Evolutionary conservation across 768 basidiomycete genomes (phyloP).

Genomic region (Suillus lakei): DNA sequence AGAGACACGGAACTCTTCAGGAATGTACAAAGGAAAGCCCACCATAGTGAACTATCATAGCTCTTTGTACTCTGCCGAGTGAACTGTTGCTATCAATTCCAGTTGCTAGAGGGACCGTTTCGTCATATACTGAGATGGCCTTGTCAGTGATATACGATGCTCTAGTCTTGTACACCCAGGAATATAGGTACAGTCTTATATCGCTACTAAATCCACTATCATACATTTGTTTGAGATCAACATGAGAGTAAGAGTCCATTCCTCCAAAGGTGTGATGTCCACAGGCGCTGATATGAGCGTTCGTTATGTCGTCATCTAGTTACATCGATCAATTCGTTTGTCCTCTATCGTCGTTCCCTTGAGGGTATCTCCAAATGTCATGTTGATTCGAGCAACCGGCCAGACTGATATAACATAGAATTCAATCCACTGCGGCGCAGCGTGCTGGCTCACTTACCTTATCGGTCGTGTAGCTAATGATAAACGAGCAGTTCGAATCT

Average conservation of each 20-base stretch:
- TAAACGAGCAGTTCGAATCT: not conserved
- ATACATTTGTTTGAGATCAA: slow-evolving; percentile 2
- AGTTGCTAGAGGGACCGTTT: not conserved
- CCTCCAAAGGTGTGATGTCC: not conserved
- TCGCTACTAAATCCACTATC: not conserved
- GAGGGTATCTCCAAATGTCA: not conserved
- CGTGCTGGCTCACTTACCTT: not conserved
- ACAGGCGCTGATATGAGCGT: not conserved
- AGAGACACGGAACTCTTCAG: not conserved
- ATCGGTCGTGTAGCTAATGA: not conserved
- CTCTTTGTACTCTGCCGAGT: not conserved
- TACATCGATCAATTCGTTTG: not conserved
- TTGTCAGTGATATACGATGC: not conserved
- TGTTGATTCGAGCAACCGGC: not conserved
- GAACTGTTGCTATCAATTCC: not conserved
- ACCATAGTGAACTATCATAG: not conserved
- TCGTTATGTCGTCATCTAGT: not conserved
- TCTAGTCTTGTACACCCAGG: not conserved
- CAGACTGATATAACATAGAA: not conserved
- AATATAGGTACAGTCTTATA: not conserved
- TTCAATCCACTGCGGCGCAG: not conserved
- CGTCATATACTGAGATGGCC: not conserved
- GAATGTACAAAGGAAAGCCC: not conserved
- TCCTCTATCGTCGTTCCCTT: not conserved
- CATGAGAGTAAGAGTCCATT: not conserved